phyloP scores from a whole-genome alignment of 2,329 filamentous ascomycete species.

The Ophiostoma ips region DNA sequence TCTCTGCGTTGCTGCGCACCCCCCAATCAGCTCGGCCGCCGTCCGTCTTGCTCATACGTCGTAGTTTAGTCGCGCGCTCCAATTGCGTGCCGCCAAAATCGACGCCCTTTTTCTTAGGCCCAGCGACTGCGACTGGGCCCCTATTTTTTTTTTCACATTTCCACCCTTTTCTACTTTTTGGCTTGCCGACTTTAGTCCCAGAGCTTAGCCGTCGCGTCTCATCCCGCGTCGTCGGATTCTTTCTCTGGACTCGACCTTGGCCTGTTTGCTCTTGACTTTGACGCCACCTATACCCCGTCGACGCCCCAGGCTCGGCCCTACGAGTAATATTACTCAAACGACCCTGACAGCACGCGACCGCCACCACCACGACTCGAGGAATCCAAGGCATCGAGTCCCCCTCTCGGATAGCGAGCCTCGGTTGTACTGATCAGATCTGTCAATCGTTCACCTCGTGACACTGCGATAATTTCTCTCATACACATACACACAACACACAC shows the following conservation, averaged over 20 bases:
- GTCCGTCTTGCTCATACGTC: too few relatives aligned
- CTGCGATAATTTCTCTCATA: not conserved
- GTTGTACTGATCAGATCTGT: not conserved
- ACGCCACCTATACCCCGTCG: not conserved
- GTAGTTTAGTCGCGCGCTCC: too few relatives aligned
- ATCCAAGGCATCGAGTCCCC: not conserved
- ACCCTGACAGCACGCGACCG: not conserved
- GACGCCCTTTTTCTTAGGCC: not conserved
- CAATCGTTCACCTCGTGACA: not conserved
- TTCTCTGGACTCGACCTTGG: not conserved
- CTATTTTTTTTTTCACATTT: slow-evolving; percentile 1
- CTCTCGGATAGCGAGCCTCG: not conserved
- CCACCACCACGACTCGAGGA: not conserved
- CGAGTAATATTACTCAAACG: too few relatives aligned
- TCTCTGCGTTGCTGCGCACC: not conserved
- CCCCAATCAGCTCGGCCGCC: too few relatives aligned
- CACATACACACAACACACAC: not conserved
- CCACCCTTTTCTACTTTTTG: not conserved
- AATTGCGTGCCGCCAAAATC: not conserved
- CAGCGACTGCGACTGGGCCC: not conserved
- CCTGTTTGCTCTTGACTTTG: not conserved
- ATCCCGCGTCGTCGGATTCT: not conserved
- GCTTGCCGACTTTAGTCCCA: not conserved
- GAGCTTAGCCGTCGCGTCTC: slow-evolving; percentile 1
- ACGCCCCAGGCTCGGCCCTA: not conserved